A percentile compares a stretch with the other conserved stretches of the same genome.
Conservation (phyloP, 2,329 filamentous ascomycete species). For the Aspergillus carbonarius region DNA sequence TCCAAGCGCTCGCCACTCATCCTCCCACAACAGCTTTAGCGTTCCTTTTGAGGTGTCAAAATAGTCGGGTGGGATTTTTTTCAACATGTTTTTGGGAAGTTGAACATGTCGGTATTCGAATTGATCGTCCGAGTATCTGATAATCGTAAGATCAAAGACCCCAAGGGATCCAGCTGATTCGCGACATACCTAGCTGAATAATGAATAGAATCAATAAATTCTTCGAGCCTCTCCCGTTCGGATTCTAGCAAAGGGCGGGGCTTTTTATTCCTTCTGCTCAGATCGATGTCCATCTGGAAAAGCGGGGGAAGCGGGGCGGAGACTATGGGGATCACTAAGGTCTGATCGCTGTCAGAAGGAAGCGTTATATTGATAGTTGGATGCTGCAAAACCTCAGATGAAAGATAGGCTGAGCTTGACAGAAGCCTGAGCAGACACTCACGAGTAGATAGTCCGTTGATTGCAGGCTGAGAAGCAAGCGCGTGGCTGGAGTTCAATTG, state of each 20-base stretch:
- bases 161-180: slow-evolving; percentile 4
- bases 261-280: slow-evolving; percentile 79
- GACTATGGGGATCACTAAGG: background rate
- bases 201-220: slow-evolving; percentile 91
- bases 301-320: slow-evolving; percentile 4
- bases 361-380: background rate
- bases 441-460: background rate
- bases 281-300: slow-evolving; percentile 63
- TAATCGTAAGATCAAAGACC: slow-evolving; percentile 14
- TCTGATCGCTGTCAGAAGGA: background rate
- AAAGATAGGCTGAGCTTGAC: background rate
- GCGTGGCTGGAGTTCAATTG: background rate
- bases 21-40: slow-evolving; percentile 94
- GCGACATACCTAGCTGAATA: slow-evolving; percentile 78
- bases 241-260: slow-evolving; percentile 76
- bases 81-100: slow-evolving; percentile 96
- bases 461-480: background rate
- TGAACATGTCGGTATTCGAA: slow-evolving; percentile 98
- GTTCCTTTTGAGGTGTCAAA: slow-evolving; percentile 87
- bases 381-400: background rate
- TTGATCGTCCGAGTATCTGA: slow-evolving; percentile 86
- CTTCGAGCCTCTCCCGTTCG: slow-evolving; percentile 81
- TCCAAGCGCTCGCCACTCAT: slow-evolving; percentile 94
- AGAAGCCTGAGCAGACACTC: background rate
- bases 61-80: slow-evolving; percentile 92